A percentile compares a stretch with the other conserved stretches of the same genome.
These are phyloP conservation scores for Castanopsis chinensis DNA, from an alignment of 306 rosid species.

Conservation along the genomic window DNA sequence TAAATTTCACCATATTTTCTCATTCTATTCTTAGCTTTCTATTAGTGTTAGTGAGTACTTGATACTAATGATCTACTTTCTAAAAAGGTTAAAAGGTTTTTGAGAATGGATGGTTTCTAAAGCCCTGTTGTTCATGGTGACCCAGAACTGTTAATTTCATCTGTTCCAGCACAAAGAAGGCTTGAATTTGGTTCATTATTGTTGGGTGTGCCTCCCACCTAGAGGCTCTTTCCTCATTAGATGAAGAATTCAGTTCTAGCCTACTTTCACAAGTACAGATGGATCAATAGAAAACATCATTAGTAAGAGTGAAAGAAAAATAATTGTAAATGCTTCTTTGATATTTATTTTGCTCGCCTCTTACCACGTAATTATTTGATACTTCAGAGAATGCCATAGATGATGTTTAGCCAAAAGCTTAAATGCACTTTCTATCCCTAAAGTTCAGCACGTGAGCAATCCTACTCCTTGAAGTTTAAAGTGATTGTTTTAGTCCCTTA, in stretches of 20 bases:
- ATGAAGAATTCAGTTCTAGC: background rate
- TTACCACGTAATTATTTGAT: background rate
- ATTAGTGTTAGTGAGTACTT: background rate
- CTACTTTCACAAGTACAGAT: background rate
- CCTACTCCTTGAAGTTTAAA: too few species aligned
- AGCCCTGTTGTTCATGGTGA: background rate
- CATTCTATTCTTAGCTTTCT: background rate
- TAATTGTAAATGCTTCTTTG: background rate
- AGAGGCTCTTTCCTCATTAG: background rate
- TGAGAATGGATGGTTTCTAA: background rate
- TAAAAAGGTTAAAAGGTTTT: background rate
- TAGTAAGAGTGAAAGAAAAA: background rate
- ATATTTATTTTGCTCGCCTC: background rate
- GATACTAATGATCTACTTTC: background rate
- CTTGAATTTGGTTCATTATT: background rate
- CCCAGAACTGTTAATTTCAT: background rate
- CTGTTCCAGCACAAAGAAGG: background rate
- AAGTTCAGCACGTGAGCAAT: too few species aligned
- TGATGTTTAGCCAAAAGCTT: background rate
- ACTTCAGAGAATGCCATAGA: background rate
- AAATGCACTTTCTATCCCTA: too few species aligned
- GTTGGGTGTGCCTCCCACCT: background rate
- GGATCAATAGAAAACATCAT: background rate
- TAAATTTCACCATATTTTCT: background rate
- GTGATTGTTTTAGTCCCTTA: too few species aligned